These are phyloP conservation scores for Brassica carinata DNA, from an alignment of 345 rosid species.

Conservation along the genomic window DNA sequence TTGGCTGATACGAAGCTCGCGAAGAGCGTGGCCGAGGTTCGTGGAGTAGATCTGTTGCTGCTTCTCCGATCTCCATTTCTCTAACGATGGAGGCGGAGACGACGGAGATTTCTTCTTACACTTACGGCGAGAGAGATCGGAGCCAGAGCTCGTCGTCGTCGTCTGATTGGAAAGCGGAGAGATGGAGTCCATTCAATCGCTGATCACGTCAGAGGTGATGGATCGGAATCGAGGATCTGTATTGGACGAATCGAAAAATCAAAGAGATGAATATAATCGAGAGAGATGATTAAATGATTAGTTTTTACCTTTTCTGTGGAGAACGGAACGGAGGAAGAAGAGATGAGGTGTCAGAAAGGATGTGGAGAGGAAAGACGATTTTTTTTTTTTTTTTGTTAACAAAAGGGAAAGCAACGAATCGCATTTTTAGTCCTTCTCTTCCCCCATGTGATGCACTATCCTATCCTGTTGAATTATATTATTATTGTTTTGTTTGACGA, in stretches of 20 bases:
- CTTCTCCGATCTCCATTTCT: conserved; percentile 78
- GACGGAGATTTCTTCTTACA: conserved; percentile 63
- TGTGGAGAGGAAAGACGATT: conserved; percentile 19
- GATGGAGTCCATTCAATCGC: conserved; percentile 15
- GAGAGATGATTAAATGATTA: conserved; percentile 12
- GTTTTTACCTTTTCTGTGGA: conserved; percentile 1
- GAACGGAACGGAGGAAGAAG: conserved; percentile 33
- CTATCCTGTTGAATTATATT: too few species aligned
- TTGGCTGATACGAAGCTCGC: conserved; percentile 50
- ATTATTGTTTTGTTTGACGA: too few species aligned
- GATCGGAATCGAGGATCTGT: conserved; percentile 24
- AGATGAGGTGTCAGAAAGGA: conserved; percentile 40
- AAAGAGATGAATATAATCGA: neutral
- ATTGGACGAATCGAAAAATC: neutral
- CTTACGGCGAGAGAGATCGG: conserved; percentile 60
- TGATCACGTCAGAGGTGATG: conserved; percentile 6
- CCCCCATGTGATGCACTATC: too few species aligned
- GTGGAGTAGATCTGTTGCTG: conserved; percentile 84
- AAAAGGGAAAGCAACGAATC: conserved; percentile 32
- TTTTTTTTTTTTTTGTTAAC: too few species aligned
- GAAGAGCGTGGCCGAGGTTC: conserved; percentile 70
- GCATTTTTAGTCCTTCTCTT: conserved; percentile 20
- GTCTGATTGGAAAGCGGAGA: conserved; percentile 46
- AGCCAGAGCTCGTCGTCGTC: conserved; percentile 27
- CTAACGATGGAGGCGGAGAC: conserved; percentile 24